Evolutionary conservation across 2,329 filamentous ascomycete species (phyloP).

Genomic region (Cryphonectria japonica): DNA sequence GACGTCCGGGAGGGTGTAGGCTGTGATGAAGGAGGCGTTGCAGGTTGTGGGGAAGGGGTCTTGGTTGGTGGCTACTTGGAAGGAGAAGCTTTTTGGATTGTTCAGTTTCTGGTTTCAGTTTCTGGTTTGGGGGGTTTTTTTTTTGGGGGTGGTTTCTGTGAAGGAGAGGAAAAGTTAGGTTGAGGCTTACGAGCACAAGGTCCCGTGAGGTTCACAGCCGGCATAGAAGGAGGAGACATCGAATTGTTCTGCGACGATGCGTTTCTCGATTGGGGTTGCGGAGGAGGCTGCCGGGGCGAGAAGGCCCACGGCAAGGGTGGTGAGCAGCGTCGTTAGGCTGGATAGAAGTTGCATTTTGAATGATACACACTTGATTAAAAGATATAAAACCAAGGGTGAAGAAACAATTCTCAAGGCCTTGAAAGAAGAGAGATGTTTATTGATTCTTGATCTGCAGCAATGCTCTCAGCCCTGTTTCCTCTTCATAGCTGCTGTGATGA

Average conservation of each 20-base stretch:
- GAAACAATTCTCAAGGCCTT: neutral
- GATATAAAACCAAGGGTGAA: neutral
- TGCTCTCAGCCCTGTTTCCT: neutral
- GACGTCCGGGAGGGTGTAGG: constrained; percentile 49
- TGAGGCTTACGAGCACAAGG: constrained; percentile 34
- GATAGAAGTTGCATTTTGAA: neutral
- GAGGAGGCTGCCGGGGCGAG: constrained; percentile 31
- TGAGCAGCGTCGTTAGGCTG: constrained; percentile 41
- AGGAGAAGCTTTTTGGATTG: constrained; percentile 24
- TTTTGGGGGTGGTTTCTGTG: no score
- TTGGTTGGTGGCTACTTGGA: constrained; percentile 30
- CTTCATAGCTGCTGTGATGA: neutral
- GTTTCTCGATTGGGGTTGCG: constrained; percentile 31
- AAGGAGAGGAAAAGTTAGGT: no score
- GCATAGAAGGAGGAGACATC: constrained; percentile 36
- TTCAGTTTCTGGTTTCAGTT: no score
- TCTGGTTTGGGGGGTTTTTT: no score
- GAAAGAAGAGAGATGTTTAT: neutral
- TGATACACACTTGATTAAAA: no score
- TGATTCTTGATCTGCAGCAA: neutral
- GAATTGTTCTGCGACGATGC: constrained; percentile 33
- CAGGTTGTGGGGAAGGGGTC: constrained; percentile 26
- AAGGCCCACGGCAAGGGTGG: constrained; percentile 32
- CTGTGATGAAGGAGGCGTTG: constrained; percentile 22
- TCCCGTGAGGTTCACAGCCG: constrained; percentile 37